phyloP scores from a whole-genome alignment of 768 basidiomycete genomes.

The Lentinula sp. region DNA sequence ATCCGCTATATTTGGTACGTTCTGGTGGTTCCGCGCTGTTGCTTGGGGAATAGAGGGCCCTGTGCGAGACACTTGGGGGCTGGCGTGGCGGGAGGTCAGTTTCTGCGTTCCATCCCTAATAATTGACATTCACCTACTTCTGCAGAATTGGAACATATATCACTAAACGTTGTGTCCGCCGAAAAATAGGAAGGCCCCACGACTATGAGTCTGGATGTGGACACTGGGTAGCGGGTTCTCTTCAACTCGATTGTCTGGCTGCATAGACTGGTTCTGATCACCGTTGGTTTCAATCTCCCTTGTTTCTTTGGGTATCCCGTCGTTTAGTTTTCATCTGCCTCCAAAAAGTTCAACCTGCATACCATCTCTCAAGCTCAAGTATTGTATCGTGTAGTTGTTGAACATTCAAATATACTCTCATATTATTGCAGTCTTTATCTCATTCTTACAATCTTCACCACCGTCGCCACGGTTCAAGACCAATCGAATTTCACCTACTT shows the following conservation, averaged over 20 bases:
- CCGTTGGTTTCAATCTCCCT: neutral
- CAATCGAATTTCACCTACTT: too few relatives aligned
- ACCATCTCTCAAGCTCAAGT: neutral
- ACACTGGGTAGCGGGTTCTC: neutral
- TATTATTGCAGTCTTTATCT: neutral
- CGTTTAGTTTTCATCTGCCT: neutral
- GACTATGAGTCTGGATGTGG: neutral
- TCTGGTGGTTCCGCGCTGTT: constrained; percentile 93
- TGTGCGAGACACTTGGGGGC: constrained; percentile 70
- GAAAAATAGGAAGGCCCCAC: neutral
- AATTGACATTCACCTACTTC: constrained; percentile 1
- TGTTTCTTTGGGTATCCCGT: neutral
- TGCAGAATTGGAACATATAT: constrained; percentile 27
- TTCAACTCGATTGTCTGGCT: neutral
- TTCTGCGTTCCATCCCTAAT: constrained; percentile 4
- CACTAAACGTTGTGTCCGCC: neutral
- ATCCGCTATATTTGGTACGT: constrained; percentile 59
- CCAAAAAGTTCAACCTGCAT: neutral
- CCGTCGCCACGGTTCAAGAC: too few relatives aligned
- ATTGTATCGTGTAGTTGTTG: neutral
- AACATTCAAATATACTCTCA: neutral
- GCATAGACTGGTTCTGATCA: neutral
- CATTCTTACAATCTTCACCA: too few relatives aligned
- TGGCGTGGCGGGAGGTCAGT: constrained; percentile 65
- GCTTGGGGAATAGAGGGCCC: constrained; percentile 94